Evolutionary conservation across 495 filamentous ascomycete genomes (phyloP).

Genomic region (Tuber indicum): DNA sequence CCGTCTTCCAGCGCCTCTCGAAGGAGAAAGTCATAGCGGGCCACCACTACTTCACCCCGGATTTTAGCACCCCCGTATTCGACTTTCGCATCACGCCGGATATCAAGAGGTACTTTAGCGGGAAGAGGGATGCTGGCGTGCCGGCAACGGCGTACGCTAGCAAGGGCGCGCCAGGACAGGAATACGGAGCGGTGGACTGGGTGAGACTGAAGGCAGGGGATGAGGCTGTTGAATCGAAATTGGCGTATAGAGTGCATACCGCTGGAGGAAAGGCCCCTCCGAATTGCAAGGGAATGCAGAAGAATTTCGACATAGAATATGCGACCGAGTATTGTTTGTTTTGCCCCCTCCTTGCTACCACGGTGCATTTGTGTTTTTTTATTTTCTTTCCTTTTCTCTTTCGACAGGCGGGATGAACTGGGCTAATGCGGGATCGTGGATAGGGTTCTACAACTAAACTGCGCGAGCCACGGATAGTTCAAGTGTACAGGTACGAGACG

Average conservation of each 20-base stretch:
- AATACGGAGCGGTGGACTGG: constrained; percentile 65
- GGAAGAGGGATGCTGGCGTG: constrained; percentile 52
- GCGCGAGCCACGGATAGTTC: not conserved
- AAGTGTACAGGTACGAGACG: not conserved
- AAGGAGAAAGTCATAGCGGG: constrained; percentile 54
- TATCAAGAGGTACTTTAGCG: constrained; percentile 55
- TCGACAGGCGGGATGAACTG: not conserved
- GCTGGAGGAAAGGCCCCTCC: constrained; percentile 71
- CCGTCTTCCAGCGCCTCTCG: constrained; percentile 50
- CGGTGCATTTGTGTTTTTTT: not conserved
- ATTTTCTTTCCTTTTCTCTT: not conserved
- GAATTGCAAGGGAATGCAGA: constrained; percentile 61
- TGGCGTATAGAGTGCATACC: constrained; percentile 81
- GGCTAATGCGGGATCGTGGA: not conserved
- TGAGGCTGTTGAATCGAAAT: constrained; percentile 49
- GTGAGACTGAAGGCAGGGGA: constrained; percentile 58
- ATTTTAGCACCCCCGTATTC: constrained; percentile 67
- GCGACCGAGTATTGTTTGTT: constrained; percentile 61
- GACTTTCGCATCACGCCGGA: constrained; percentile 56
- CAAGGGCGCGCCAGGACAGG: constrained; percentile 49
- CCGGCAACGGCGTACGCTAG: constrained; percentile 56
- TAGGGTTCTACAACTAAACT: constrained; percentile 22
- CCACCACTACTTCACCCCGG: constrained; percentile 68
- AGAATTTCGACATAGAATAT: constrained; percentile 67
- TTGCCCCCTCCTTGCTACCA: not conserved